A percentile compares a stretch with the other conserved stretches of the same genome.
Evolutionary conservation across 331 rosid genomes (phyloP).

Genomic region (Dryas integrifolia): DNA sequence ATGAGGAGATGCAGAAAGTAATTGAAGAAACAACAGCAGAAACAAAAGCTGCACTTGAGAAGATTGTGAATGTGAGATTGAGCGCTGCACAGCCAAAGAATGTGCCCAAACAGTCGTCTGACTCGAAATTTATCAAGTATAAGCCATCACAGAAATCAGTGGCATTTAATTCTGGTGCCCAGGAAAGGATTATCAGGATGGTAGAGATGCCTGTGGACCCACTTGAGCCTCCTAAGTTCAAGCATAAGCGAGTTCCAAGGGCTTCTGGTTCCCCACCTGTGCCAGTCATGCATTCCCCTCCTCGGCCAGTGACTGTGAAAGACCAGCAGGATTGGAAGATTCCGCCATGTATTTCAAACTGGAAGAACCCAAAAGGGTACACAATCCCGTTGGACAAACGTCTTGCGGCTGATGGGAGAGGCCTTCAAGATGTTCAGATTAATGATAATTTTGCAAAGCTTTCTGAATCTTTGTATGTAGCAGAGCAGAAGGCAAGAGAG

Average conservation of each 20-base stretch:
- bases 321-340: conserved; percentile 97
- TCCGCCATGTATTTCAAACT: conserved; percentile 85
- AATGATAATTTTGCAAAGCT: conserved; percentile 82
- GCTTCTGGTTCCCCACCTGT: conserved; percentile 92
- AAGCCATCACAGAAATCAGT: conserved; percentile 77
- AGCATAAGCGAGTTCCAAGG: conserved; percentile 77
- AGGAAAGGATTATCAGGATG: conserved; percentile 86
- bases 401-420: conserved; percentile 83
- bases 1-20: conserved; percentile 34
- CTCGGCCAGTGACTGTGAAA: conserved; percentile 78
- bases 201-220: conserved; percentile 93
- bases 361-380: conserved; percentile 96
- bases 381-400: conserved; percentile 86
- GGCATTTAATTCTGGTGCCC: conserved; percentile 83
- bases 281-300: conserved; percentile 92
- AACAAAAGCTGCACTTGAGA: conserved; percentile 81
- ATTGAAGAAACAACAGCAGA: conserved; percentile 72
- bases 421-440: conserved; percentile 85
- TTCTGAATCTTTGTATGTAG: conserved; percentile 70
- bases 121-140: conserved; percentile 74
- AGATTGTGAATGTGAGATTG: conserved; percentile 76
- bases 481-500: conserved; percentile 93
- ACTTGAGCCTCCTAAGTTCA: conserved; percentile 89
- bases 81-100: conserved; percentile 10
- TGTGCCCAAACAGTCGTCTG: conserved; percentile 53